Base-by-base conservation (phyloP, 495 filamentous ascomycete species). In the Parathielavia hyrcaniae region DNA sequence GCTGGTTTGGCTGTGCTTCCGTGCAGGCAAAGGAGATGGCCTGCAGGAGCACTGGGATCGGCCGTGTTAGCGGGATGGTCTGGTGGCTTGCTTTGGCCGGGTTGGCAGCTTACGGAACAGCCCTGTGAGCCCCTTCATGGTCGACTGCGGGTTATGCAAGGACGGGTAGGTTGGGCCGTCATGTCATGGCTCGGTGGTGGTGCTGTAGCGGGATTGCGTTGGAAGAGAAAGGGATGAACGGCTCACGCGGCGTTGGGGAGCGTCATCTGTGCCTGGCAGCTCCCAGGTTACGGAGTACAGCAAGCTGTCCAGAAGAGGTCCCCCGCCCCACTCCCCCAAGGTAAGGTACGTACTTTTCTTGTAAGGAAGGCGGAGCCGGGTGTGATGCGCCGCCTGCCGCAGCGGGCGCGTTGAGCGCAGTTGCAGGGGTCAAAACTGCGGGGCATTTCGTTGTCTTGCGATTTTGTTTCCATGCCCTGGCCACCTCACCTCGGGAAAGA, bases 21-120 rank as follows among this genome's bases (percentile, higher is more conserved):
- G 73, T 73, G 53, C 59, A 61, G 50, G 68, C 50, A 54, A 70
- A 60, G 20, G 66, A 65, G 53, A 67, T 55, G 55, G 69, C 66
- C 75, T 78, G 77, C 73, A 76, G 67, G 12, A 79, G 75, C 75
- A 79, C 77, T 79, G 58, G 32, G 34, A 41, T 7, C 13, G 26
- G 46, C 32, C 23, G 55, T 67, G 61, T 64, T 55, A 70, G 62
- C 64, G 47, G 59, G 59, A 53, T 40, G 36, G 16, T 26, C 50
- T 45, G 43, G 53, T 47, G 41, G 51, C 58, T 50, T 16, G 45
- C 16, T 46, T 19, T 23, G 40, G 17, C n/a, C 16, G 23, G 10
- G 14, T n/a, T 14, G 35, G 44, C 43, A 30, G 67, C 76, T 46
- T 71, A 79, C 76, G 71, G 65, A 70, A 67, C 51, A 72, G 48